Evolutionary conservation across 495 filamentous ascomycete genomes (phyloP).

Genomic region (Penicillium nucicola): DNA sequence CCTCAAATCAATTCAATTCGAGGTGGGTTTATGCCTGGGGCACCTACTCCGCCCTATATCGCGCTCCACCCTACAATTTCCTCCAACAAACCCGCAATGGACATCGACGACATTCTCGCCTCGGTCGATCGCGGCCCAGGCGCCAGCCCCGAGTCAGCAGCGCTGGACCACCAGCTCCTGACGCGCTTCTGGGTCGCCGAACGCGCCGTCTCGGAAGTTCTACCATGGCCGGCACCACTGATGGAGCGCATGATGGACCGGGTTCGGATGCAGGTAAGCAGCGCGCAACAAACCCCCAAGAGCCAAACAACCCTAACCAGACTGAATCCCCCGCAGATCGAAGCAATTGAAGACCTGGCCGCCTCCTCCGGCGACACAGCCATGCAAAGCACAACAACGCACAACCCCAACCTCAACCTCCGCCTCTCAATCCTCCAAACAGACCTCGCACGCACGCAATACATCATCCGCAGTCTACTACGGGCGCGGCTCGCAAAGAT

Average conservation of each 20-base stretch:
- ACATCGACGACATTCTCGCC: constrained; percentile 86
- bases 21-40: constrained; percentile 2
- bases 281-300: no score
- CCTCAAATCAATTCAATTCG: not conserved
- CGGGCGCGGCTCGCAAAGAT: constrained; percentile 80
- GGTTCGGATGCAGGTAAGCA: constrained; percentile 61
- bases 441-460: constrained; percentile 91
- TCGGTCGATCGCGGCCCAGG: constrained; percentile 65
- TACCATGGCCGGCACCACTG: constrained; percentile 61
- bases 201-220: constrained; percentile 79
- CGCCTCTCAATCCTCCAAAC: constrained; percentile 93
- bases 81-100: constrained; percentile 48
- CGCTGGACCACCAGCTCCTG: constrained; percentile 79
- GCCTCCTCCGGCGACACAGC: constrained; percentile 41
- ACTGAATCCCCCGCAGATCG: no score
- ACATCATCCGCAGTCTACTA: constrained; percentile 78
- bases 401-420: constrained; percentile 88
- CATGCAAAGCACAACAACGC: constrained; percentile 43
- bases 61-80: constrained; percentile 12
- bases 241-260: constrained; percentile 77
- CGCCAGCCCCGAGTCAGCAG: constrained; percentile 52
- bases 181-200: constrained; percentile 93
- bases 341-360: constrained; percentile 71
- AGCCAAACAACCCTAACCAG: no score
- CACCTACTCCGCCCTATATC: constrained; percentile 11